Conservation (phyloP, 2,329 filamentous ascomycete genomes). For the Colletotrichum sp. region DNA sequence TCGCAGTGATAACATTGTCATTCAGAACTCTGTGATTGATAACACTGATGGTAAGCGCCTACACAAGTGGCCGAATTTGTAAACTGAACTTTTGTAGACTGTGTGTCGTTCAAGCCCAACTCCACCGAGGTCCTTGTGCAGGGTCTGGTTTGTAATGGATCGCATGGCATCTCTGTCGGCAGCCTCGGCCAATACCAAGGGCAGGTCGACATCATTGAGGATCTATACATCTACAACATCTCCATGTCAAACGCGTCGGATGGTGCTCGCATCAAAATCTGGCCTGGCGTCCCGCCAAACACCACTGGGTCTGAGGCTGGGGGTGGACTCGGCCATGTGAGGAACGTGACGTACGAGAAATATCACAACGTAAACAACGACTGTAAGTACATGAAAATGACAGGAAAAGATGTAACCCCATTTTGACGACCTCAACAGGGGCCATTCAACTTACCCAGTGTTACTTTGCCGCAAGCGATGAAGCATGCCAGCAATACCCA, state of each 20-base stretch:
- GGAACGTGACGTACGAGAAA: neutral
- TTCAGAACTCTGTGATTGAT: slow-evolving; percentile 68
- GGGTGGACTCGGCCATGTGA: neutral
- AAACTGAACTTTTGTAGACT: slow-evolving; percentile 41
- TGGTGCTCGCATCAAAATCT: slow-evolving; percentile 76
- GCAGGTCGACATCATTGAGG: slow-evolving; percentile 71
- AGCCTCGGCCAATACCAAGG: slow-evolving; percentile 72
- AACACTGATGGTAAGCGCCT: slow-evolving; percentile 58
- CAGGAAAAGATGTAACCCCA: neutral
- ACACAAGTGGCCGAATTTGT: fast-evolving
- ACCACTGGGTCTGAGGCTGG: neutral
- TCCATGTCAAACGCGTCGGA: slow-evolving; percentile 65
- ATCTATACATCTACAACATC: slow-evolving; percentile 68
- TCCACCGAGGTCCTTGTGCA: slow-evolving; percentile 72
- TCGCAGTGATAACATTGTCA: slow-evolving; percentile 64
- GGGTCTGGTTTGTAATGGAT: slow-evolving; percentile 70
- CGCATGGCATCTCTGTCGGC: slow-evolving; percentile 74
- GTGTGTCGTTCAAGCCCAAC: slow-evolving; percentile 77
- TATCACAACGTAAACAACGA: neutral
- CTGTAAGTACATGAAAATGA: neutral
- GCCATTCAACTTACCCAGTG: neutral
- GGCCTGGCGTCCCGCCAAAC: slow-evolving; percentile 54
- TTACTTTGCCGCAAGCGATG: neutral
- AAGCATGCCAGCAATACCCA: neutral
- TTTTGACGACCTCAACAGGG: neutral